These are phyloP conservation scores for Entrophospora sp. DNA, from an alignment of 192 early-diverging fungal genomes.

Conservation along the genomic window DNA sequence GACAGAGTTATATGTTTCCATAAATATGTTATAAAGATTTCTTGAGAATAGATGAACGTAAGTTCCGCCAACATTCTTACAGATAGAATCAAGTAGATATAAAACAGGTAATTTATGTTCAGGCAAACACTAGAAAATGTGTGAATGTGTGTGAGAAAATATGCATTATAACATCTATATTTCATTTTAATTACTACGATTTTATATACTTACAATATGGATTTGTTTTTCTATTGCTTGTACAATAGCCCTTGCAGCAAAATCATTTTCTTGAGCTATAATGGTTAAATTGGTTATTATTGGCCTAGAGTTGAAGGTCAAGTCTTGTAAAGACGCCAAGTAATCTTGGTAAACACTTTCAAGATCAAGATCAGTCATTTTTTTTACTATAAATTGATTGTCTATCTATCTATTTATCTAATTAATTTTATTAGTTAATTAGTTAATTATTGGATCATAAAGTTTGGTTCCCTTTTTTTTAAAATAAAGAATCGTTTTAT, in stretches of 20 bases:
- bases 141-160: too few species aligned
- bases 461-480: too few species aligned
- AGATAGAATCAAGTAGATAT: slow-evolving; percentile 92
- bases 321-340: slow-evolving; percentile 54
- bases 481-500: too few species aligned
- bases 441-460: too few species aligned
- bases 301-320: slow-evolving; percentile 89
- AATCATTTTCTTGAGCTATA: slow-evolving; percentile 64
- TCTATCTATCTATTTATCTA: too few species aligned
- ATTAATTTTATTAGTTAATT: too few species aligned
- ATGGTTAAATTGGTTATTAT: slow-evolving; percentile 89
- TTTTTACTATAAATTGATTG: too few species aligned
- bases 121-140: slow-evolving; percentile 50
- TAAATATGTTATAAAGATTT: slow-evolving; percentile 65
- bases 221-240: slow-evolving; percentile 59
- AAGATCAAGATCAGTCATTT: slow-evolving; percentile 14
- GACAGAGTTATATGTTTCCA: slow-evolving; percentile 68
- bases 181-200: too few species aligned
- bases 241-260: slow-evolving; percentile 62
- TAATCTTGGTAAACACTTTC: slow-evolving; percentile 48
- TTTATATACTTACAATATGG: slow-evolving; percentile 38
- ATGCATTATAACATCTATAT: too few species aligned
- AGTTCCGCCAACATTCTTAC: slow-evolving; percentile 81
- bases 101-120: slow-evolving; percentile 78
- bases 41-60: slow-evolving; percentile 67